These are phyloP conservation scores for Botrytis deweyae DNA, from an alignment of 2,329 filamentous ascomycete genomes.

Conservation along the genomic window DNA sequence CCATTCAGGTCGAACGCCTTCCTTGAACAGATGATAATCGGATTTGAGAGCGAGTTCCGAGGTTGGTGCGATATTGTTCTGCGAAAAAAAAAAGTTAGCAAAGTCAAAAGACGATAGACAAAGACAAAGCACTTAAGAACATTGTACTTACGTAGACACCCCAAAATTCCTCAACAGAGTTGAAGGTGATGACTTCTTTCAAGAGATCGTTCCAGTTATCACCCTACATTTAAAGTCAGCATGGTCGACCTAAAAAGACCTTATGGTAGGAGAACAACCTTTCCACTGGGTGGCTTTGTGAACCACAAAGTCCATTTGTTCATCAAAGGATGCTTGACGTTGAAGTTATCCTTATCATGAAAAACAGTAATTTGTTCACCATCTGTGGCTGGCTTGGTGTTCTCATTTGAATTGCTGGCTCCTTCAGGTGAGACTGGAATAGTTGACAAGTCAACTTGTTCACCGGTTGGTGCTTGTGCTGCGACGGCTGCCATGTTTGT, in stretches of 20 bases:
- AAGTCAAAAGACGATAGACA: constrained; percentile 7
- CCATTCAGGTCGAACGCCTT: constrained; percentile 95
- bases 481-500: constrained; percentile 35
- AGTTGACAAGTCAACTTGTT: constrained; percentile 64
- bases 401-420: constrained; percentile 50
- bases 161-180: constrained; percentile 99
- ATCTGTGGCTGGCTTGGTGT: constrained; percentile 46
- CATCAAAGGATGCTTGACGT: constrained; percentile 97
- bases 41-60: constrained; percentile 96
- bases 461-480: constrained; percentile 27
- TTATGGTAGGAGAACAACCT: constrained; percentile 55
- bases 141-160: constrained; percentile 82
- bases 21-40: constrained; percentile 99
- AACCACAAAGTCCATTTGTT: constrained; percentile 99
- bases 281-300: constrained; percentile 94
- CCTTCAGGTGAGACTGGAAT: constrained; percentile 67
- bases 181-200: constrained; percentile 98
- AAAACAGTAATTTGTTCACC: constrained; percentile 85
- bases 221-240: constrained; percentile 54
- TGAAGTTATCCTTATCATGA: constrained; percentile 98
- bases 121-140: background rate
- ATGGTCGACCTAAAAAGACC: constrained; percentile 2
- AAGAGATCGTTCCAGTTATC: constrained; percentile 98
- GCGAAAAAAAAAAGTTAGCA: constrained; percentile 25
- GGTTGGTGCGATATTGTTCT: constrained; percentile 99